phyloP scores from a whole-genome alignment of 495 filamentous ascomycete species.

The Stereocaulon alpinum region DNA sequence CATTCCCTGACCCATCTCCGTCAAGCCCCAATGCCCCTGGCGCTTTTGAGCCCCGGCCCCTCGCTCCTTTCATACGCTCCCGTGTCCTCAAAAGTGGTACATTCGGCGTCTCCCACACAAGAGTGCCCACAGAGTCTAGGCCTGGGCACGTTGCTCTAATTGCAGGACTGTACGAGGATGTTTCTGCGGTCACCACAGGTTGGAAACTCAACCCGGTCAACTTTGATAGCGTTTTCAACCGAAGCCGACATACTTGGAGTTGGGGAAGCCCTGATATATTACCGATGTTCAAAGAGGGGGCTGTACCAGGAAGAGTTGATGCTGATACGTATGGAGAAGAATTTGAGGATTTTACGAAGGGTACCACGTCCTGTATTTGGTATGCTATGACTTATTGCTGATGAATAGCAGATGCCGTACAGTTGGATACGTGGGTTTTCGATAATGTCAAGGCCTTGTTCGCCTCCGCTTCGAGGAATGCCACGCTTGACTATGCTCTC shows the following conservation, averaged over 20 bases:
- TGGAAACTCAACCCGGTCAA: conserved; percentile 99
- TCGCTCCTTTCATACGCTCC: conserved; percentile 91
- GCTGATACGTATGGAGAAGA: conserved; percentile 74
- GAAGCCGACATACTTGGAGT: conserved; percentile 93
- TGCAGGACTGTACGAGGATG: conserved; percentile 95
- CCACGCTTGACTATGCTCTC: conserved; percentile 63
- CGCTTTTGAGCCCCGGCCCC: conserved; percentile 52
- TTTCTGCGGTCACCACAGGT: conserved; percentile 91
- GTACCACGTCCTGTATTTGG: conserved; percentile 12
- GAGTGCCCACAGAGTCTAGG: conserved; percentile 93
- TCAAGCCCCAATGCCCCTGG: conserved; percentile 35
- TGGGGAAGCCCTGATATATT: conserved; percentile 99
- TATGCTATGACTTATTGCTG: not conserved
- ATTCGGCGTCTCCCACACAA: conserved; percentile 96
- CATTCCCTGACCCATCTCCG: conserved; percentile 80
- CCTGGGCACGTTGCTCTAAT: conserved; percentile 97
- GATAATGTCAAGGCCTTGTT: conserved; percentile 85
- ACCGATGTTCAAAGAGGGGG: conserved; percentile 93
- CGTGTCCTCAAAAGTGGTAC: conserved; percentile 83
- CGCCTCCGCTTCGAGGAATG: conserved; percentile 61
- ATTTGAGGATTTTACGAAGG: conserved; percentile 74
- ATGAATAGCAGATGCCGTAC: conserved; percentile 48
- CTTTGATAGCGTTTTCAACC: conserved; percentile 98
- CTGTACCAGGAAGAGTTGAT: conserved; percentile 76
- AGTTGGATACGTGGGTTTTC: conserved; percentile 92